These are phyloP conservation scores for Populus davidiana DNA, from an alignment of 345 rosid species.

Conservation along the genomic window DNA sequence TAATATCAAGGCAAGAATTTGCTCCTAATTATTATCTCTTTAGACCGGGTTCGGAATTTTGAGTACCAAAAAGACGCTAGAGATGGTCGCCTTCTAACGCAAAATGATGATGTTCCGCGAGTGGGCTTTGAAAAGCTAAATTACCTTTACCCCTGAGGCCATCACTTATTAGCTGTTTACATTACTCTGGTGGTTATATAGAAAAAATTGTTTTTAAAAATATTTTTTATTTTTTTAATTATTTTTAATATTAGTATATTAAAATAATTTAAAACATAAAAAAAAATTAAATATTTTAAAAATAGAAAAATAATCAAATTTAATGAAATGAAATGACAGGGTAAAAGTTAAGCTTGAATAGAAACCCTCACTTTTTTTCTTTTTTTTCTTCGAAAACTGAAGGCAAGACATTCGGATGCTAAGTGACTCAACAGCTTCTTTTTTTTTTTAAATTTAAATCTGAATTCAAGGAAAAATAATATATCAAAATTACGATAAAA, in stretches of 20 bases:
- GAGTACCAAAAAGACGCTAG: conserved; percentile 17
- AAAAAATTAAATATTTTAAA: no score
- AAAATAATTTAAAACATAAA: no score
- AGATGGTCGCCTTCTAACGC: conserved; percentile 38
- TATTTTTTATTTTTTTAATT: no score
- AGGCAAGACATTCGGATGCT: no score
- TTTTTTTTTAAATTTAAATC: no score
- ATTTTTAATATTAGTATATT: no score
- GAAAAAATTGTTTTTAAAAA: no score
- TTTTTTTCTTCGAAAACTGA: no score
- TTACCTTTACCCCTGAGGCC: conserved; percentile 13
- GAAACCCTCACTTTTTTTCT: no score
- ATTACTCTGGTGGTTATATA: background rate
- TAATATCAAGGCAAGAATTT: conserved; percentile 25
- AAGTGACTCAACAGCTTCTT: no score
- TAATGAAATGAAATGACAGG: conserved; percentile 18
- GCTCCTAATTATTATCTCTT: conserved; percentile 27
- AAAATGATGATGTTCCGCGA: conserved; percentile 72
- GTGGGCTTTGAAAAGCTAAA: conserved; percentile 45
- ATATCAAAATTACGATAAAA: no score
- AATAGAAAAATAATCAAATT: no score
- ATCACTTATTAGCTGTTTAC: background rate
- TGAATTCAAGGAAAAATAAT: background rate
- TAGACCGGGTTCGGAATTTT: conserved; percentile 20
- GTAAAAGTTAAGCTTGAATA: background rate